Percentiles rank a stretch among this genome's conserved stretches.
Conservation (phyloP, 2,329 filamentous ascomycete species). For the Diplodia seriata region DNA sequence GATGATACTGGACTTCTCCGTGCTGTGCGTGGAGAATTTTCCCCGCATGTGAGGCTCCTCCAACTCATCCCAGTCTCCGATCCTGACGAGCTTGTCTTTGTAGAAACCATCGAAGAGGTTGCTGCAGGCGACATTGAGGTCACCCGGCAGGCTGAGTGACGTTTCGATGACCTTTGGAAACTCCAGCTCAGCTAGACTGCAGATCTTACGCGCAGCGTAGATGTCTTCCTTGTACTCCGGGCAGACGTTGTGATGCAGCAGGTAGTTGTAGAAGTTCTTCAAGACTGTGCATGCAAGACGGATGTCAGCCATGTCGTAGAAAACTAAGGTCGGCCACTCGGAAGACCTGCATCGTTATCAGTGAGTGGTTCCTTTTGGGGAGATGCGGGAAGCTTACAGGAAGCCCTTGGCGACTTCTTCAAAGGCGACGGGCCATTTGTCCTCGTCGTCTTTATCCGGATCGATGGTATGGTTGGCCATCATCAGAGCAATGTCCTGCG, state of each 20-base stretch:
- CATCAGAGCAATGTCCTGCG: constrained; percentile 68
- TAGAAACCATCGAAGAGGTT: constrained; percentile 68
- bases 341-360: constrained; percentile 57
- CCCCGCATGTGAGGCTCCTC: constrained; percentile 19
- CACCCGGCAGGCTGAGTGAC: constrained; percentile 67
- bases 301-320: constrained; percentile 59
- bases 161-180: constrained; percentile 66
- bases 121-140: constrained; percentile 80
- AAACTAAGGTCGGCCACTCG: constrained; percentile 61
- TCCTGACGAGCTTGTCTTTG: constrained; percentile 51
- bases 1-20: constrained; percentile 57
- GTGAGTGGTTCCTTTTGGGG: not conserved
- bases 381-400: constrained; percentile 61
- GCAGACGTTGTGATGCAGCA: constrained; percentile 84
- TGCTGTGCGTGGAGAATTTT: constrained; percentile 38
- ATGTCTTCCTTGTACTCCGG: constrained; percentile 78
- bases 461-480: constrained; percentile 68
- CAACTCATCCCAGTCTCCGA: constrained; percentile 51
- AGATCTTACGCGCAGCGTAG: constrained; percentile 68
- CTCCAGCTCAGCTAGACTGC: constrained; percentile 71
- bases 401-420: constrained; percentile 77
- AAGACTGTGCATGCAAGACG: constrained; percentile 71
- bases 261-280: constrained; percentile 86
- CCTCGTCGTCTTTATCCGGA: constrained; percentile 54
- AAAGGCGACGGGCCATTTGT: constrained; percentile 82